A percentile compares a stretch with the other conserved stretches of the same genome.
These are phyloP conservation scores for Orobanche coerulescens DNA, from an alignment of 257 asterid genomes.

Conservation along the genomic window DNA sequence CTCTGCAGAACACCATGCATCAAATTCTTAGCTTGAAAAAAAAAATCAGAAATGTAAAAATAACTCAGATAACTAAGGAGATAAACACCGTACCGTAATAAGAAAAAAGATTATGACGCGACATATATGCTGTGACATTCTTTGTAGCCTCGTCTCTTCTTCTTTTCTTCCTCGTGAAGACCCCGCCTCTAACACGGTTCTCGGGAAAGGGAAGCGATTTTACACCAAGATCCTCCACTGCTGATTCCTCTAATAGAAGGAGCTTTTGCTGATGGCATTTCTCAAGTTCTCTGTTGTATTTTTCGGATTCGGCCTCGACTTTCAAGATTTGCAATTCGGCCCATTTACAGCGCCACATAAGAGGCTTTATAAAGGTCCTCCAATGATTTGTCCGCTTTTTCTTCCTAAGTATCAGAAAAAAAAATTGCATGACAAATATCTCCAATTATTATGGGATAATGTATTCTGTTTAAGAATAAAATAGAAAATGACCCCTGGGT, in stretches of 20 bases:
- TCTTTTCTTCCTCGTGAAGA: conserved; percentile 60
- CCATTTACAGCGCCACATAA: conserved; percentile 76
- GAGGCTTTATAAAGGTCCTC: conserved; percentile 43
- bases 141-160: conserved; percentile 40
- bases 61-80: not conserved
- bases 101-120: conserved; percentile 61
- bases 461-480: no score
- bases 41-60: not conserved
- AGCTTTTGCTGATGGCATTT: conserved; percentile 23
- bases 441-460: no score
- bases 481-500: not conserved
- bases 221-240: conserved; percentile 8
- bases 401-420: conserved; percentile 35
- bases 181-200: conserved; percentile 15
- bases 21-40: conserved; percentile 16
- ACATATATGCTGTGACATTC: conserved; percentile 50
- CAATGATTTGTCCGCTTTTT: conserved; percentile 48
- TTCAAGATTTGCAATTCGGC: conserved; percentile 48
- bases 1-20: conserved; percentile 31
- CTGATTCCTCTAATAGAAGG: conserved; percentile 18
- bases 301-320: conserved; percentile 33
- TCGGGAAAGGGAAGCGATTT: conserved; percentile 41
- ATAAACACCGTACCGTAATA: conserved; percentile 43
- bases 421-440: not conserved
- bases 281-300: conserved; percentile 41